These are phyloP conservation scores for Selenicereus undatus DNA, from an alignment of 148 eudicot genomes.

Conservation along the genomic window DNA sequence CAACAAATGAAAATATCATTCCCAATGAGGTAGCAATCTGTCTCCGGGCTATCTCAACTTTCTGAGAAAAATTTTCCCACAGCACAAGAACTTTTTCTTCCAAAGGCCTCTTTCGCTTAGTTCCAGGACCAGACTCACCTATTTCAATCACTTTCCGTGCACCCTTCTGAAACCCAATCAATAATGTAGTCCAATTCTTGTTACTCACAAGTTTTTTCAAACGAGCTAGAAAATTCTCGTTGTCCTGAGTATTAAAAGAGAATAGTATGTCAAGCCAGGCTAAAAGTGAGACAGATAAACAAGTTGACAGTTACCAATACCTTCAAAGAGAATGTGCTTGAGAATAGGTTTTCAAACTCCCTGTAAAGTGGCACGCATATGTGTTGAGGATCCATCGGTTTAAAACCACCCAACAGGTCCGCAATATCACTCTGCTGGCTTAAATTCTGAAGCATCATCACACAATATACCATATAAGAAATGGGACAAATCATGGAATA, in stretches of 20 bases:
- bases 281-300: neutral
- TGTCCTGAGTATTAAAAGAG: slow-evolving; percentile 39
- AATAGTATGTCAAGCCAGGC: slow-evolving; percentile 13
- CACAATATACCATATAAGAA: neutral
- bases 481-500: neutral
- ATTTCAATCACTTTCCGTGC: slow-evolving; percentile 34
- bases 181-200: slow-evolving; percentile 64
- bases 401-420: slow-evolving; percentile 89
- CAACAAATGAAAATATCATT: slow-evolving; percentile 92
- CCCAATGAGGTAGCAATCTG: slow-evolving; percentile 71
- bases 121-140: slow-evolving; percentile 41
- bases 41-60: slow-evolving; percentile 54
- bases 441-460: slow-evolving; percentile 55
- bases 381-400: slow-evolving; percentile 74
- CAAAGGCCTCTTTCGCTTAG: slow-evolving; percentile 65
- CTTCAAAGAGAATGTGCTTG: slow-evolving; percentile 50
- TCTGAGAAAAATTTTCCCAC: slow-evolving; percentile 59
- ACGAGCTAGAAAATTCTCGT: slow-evolving; percentile 38
- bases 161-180: slow-evolving; percentile 49
- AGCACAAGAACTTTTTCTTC: slow-evolving; percentile 36
- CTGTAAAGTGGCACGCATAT: slow-evolving; percentile 73
- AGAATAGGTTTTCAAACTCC: slow-evolving; percentile 65
- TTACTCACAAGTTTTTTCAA: slow-evolving; percentile 39
- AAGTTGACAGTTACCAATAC: slow-evolving; percentile 31
- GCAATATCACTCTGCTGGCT: slow-evolving; percentile 99